Evolutionary conservation across 1,284 basidiomycete species (phyloP), one percentile per base, ranked within the genome.

Genomic region (Leccinum ponderosum): DNA sequence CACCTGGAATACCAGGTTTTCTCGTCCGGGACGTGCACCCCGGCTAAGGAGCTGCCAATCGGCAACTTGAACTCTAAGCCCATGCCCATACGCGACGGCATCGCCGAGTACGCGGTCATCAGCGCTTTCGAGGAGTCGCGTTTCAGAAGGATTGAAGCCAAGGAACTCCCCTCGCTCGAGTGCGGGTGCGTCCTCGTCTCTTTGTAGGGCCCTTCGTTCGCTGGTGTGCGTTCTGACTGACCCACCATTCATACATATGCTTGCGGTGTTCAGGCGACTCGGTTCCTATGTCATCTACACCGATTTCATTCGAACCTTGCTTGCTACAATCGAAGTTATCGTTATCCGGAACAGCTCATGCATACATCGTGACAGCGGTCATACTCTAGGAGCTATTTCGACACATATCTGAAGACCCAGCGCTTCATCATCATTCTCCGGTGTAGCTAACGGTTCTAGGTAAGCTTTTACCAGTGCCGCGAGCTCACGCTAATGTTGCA

Each of bases 31-130:
- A 50, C 82, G 83, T 62, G 76, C 84, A 25, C 81, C 87, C 44
- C 80, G 87, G 54, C 80, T 99, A 62, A 81, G 97, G 62, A 97
- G 97, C 25, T 99, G 97, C 77, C 35, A 35, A 98, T 99, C 67
- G 97, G 97, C 69, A 96, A 87, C 72, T 99, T 99, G 35, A 35
- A 35, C 35, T 35, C 14, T 73, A 87, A 90, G 52, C 83, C 94
- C 2, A 83, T 90, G 73, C 80, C 87, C 6, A 80, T 98, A 25
- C 84, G 81, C 48, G 82, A 90, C 29, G 95, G 95, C 9, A 75
- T 99, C 59, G 83, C 84, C 55, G 93, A 98, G 68, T 99, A 98
- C 73, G 95, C 97, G 35, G 82, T 95, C 65, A 87, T 91, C 73
- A 95, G 93, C 72, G 90, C 89, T 20, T 90, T 91, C 76, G 80